phyloP scores from a whole-genome alignment of 2,329 filamentous ascomycete species.

The Alternaria solani region DNA sequence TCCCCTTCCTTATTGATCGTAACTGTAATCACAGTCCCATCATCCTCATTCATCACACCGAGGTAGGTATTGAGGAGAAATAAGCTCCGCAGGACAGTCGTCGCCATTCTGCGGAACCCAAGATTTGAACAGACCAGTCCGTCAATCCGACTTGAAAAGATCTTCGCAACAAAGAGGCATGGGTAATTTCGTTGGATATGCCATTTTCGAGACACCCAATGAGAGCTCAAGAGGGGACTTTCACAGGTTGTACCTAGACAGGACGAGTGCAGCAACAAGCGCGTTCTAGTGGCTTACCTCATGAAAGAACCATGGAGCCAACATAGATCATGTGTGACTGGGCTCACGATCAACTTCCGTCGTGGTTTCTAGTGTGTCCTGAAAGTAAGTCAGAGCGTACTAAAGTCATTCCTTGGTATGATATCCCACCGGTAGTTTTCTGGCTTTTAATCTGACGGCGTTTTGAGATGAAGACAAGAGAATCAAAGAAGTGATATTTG shows the following conservation, averaged over 20 bases:
- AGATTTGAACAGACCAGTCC: background rate
- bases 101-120: background rate
- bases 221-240: background rate
- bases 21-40: constrained; percentile 2
- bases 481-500: background rate
- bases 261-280: background rate
- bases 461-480: background rate
- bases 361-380: background rate
- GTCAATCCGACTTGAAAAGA: constrained; percentile 3
- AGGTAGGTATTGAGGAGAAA: background rate
- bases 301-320: constrained; percentile 8
- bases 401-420: constrained; percentile 1
- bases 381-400: constrained; percentile 8
- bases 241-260: background rate
- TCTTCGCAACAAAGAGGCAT: background rate
- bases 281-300: background rate
- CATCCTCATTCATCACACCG: background rate
- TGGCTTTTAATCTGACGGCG: background rate
- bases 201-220: background rate
- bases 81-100: constrained; percentile 1
- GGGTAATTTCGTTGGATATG: background rate
- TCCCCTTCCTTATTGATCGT: background rate
- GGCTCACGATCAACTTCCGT: constrained; percentile 1
- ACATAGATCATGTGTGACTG: background rate
- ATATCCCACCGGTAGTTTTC: constrained; percentile 3